These are phyloP conservation scores for Hysterium pulicare DNA, from an alignment of 2,329 filamentous ascomycete genomes.

Conservation along the genomic window DNA sequence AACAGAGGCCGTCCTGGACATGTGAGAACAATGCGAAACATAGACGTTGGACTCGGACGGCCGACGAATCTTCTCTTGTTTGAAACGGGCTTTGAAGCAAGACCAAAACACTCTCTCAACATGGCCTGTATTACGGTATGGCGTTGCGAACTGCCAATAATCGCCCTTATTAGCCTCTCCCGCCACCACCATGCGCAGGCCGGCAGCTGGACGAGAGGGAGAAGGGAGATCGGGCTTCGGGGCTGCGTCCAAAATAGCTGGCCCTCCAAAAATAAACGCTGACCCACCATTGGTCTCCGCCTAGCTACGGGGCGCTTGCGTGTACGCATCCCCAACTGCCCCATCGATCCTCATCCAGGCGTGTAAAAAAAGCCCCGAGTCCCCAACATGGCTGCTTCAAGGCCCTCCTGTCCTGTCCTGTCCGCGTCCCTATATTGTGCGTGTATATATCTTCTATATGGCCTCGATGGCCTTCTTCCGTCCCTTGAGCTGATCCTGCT, in stretches of 20 bases:
- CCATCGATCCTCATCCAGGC: neutral
- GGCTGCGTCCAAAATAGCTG: neutral
- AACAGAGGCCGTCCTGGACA: too few species aligned
- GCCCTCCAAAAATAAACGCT: too few species aligned
- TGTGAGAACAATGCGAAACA: too few species aligned
- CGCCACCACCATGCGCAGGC: neutral
- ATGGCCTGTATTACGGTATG: too few species aligned
- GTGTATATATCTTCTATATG: conserved; percentile 3
- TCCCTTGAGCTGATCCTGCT: neutral
- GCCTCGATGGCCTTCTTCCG: conserved; percentile 8
- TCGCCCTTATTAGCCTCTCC: neutral
- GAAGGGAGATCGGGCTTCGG: too few species aligned
- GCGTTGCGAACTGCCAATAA: neutral
- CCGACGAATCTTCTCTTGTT: too few species aligned
- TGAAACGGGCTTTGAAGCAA: too few species aligned
- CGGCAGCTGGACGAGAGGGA: too few species aligned
- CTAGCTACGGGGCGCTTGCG: conserved; percentile 2
- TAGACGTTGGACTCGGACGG: too few species aligned
- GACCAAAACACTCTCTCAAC: too few species aligned
- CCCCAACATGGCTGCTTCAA: conserved; percentile 1
- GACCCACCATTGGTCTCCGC: too few species aligned
- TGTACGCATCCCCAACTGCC: neutral
- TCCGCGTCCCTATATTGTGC: neutral
- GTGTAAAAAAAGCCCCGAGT: too few species aligned
- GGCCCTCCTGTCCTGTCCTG: conserved; percentile 4